These are phyloP conservation scores for Aspergillus piperis DNA, from an alignment of 2,329 filamentous ascomycete species.

Conservation along the genomic window DNA sequence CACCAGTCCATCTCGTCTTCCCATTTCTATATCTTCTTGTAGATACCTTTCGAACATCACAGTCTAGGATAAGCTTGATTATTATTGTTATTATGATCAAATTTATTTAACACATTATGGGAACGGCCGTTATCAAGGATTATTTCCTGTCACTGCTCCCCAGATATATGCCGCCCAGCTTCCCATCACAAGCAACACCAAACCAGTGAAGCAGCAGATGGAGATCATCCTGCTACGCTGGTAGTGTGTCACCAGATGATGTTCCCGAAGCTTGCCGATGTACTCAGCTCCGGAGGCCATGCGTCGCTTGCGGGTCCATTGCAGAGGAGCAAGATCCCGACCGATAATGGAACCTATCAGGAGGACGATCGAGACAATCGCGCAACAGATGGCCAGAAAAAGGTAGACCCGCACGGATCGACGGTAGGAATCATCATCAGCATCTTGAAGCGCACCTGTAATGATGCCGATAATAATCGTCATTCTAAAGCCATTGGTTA, in stretches of 20 bases:
- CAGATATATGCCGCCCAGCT: slow-evolving; percentile 58
- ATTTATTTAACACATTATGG: background rate
- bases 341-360: slow-evolving; percentile 42
- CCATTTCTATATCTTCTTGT: background rate
- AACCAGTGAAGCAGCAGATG: slow-evolving; percentile 44
- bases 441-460: slow-evolving; percentile 61
- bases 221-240: slow-evolving; percentile 47
- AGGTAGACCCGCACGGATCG: slow-evolving; percentile 60
- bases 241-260: slow-evolving; percentile 41
- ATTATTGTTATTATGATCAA: too few species aligned
- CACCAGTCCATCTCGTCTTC: background rate
- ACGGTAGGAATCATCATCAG: slow-evolving; percentile 58
- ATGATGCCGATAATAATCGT: slow-evolving; percentile 62
- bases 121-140: slow-evolving; percentile 25
- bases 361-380: slow-evolving; percentile 48
- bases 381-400: slow-evolving; percentile 52
- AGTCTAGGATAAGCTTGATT: too few species aligned
- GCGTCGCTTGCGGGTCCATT: slow-evolving; percentile 61
- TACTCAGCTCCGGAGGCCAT: slow-evolving; percentile 46
- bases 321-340: slow-evolving; percentile 52
- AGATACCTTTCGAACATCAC: background rate
- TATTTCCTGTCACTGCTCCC: slow-evolving; percentile 59
- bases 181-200: slow-evolving; percentile 54
- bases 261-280: slow-evolving; percentile 47
- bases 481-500: slow-evolving; percentile 46